Conservation (phyloP, 2,329 filamentous ascomycete species). For the Xylariales sp. region DNA sequence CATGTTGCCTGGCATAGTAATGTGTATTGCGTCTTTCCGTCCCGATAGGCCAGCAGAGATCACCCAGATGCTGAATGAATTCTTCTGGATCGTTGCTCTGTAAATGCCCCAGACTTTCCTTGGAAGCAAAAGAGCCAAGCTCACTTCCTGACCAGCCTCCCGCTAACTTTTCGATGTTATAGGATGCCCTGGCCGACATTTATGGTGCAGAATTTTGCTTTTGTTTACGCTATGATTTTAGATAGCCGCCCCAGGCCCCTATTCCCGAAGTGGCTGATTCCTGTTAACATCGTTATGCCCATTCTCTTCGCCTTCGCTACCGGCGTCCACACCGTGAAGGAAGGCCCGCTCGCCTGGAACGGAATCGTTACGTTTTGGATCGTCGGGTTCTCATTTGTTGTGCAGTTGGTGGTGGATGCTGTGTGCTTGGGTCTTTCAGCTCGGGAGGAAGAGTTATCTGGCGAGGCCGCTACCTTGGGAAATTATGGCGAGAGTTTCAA, state of each 20-base stretch:
- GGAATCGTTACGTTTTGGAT: conserved; percentile 4
- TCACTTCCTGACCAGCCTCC: not conserved
- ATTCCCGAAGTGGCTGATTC: conserved; percentile 6
- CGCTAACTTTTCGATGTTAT: not conserved
- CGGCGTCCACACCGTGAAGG: conserved; percentile 1
- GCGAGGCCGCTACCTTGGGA: not conserved
- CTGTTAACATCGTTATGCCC: conserved; percentile 5
- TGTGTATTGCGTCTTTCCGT: conserved; percentile 3
- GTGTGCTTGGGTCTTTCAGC: conserved; percentile 1
- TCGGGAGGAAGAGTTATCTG: conserved; percentile 10
- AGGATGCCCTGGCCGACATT: conserved; percentile 6
- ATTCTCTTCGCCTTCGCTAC: conserved; percentile 4
- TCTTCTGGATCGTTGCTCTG: conserved; percentile 5
- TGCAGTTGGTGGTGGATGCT: conserved; percentile 3
- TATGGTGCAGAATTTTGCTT: conserved; percentile 5
- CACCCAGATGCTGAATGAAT: conserved; percentile 2
- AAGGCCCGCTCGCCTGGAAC: conserved; percentile 2
- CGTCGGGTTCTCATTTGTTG: conserved; percentile 2
- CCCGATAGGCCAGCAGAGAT: conserved; percentile 3
- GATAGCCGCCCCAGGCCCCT: conserved; percentile 1
- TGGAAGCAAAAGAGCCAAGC: no score
- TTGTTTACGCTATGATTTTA: conserved; percentile 5
- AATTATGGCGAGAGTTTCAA: not conserved
- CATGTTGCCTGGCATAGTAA: conserved; percentile 4
- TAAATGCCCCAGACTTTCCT: not conserved